Percentiles rank a stretch among this genome's conserved stretches.
phyloP scores from a whole-genome alignment of 2,329 filamentous ascomycete genomes.

The Diaporthe sp. region DNA sequence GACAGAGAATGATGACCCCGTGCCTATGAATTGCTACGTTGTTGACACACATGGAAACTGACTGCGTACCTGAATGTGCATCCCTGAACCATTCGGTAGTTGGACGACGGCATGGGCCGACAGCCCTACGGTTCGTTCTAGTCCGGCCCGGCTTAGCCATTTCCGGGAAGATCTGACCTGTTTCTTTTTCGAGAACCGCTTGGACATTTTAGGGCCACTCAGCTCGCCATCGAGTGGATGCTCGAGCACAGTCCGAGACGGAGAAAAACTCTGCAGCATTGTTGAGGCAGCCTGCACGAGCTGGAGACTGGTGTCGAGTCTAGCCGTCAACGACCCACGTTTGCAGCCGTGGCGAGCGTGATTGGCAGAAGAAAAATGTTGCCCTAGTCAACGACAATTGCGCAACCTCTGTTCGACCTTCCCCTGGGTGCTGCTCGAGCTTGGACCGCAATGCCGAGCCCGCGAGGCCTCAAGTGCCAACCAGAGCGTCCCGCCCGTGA shows the following conservation, averaged over 20 bases:
- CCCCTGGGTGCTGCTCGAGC: neutral
- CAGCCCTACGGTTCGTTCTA: slow-evolving; percentile 25
- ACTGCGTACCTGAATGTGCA: neutral
- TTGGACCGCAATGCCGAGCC: neutral
- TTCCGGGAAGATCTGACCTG: neutral
- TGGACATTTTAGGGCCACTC: neutral
- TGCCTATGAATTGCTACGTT: neutral
- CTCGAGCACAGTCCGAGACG: slow-evolving; percentile 2
- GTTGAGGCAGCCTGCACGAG: neutral
- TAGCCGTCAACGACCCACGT: neutral
- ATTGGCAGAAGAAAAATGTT: neutral
- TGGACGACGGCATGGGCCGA: slow-evolving; percentile 15
- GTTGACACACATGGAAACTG: neutral
- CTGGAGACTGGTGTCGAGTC: neutral
- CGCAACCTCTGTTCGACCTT: neutral
- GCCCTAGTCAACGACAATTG: neutral
- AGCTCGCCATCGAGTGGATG: neutral
- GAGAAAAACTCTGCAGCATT: neutral
- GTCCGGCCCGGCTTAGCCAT: neutral
- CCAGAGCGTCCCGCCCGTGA: neutral
- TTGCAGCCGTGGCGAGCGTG: neutral
- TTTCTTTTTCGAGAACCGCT: slow-evolving; percentile 22
- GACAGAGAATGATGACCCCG: rapidly evolving
- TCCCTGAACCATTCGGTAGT: neutral
- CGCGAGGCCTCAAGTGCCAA: neutral